These are phyloP conservation scores for Nidula microcarpa DNA, from an alignment of 768 basidiomycete species.

Conservation along the genomic window DNA sequence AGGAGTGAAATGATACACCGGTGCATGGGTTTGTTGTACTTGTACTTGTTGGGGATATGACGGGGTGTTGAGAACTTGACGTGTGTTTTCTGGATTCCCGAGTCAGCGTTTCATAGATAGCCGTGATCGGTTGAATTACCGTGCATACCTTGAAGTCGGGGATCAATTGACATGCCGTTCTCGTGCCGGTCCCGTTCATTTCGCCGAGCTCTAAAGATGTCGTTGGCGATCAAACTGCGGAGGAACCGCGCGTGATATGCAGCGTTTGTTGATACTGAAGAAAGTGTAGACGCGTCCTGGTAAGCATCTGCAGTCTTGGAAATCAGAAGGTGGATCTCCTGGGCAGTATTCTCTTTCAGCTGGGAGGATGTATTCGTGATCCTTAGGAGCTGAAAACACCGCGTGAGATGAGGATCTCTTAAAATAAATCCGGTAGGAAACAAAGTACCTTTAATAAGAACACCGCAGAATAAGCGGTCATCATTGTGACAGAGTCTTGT, in stretches of 20 bases:
- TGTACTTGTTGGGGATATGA: slow-evolving; percentile 31
- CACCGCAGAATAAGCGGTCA: slow-evolving; percentile 85
- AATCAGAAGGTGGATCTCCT: slow-evolving; percentile 66
- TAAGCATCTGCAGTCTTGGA: slow-evolving; percentile 75
- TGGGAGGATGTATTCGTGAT: slow-evolving; percentile 54
- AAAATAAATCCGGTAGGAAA: not conserved
- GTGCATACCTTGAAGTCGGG: slow-evolving; percentile 49
- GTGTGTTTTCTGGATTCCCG: too few relatives aligned
- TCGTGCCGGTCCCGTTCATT: slow-evolving; percentile 9
- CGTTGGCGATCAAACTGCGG: slow-evolving; percentile 61
- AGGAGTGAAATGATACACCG: slow-evolving; percentile 36
- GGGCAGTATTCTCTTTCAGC: slow-evolving; percentile 55
- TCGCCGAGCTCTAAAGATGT: slow-evolving; percentile 44
- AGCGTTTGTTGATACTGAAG: slow-evolving; percentile 61
- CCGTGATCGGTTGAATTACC: slow-evolving; percentile 5
- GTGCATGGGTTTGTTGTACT: slow-evolving; percentile 24
- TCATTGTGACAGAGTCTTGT: slow-evolving; percentile 80
- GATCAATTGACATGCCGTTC: slow-evolving; percentile 46
- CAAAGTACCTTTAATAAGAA: slow-evolving; percentile 65
- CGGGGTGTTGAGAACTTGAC: slow-evolving; percentile 9
- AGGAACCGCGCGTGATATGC: slow-evolving; percentile 80
- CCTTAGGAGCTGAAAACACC: slow-evolving; percentile 56
- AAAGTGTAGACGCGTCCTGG: slow-evolving; percentile 62
- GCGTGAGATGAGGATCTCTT: slow-evolving; percentile 1
- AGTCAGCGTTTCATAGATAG: not conserved